These are phyloP conservation scores for Endocalyx cinctus DNA, from an alignment of 2,329 filamentous ascomycete species.

Conservation along the genomic window DNA sequence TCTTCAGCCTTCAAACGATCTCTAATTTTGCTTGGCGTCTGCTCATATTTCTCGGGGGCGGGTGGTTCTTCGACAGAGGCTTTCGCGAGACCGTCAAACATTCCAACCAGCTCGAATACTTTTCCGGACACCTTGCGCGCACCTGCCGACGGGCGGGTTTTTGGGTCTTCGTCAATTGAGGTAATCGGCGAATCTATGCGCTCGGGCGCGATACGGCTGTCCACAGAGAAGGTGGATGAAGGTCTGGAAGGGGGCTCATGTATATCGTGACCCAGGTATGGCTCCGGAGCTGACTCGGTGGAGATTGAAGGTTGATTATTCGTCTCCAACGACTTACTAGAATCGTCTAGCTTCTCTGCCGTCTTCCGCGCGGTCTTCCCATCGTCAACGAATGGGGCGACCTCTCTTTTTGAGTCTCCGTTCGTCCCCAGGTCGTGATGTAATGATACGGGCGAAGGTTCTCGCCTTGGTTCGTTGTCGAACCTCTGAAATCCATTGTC, in stretches of 20 bases:
- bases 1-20: conserved; percentile 6
- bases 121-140: conserved; percentile 35
- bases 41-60: conserved; percentile 6
- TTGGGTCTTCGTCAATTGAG: conserved; percentile 38
- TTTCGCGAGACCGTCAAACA: conserved; percentile 42
- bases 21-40: conserved; percentile 3
- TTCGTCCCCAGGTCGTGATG: too few species aligned
- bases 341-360: too few species aligned
- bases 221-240: conserved; percentile 22
- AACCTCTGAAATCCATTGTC: too few species aligned
- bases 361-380: too few species aligned
- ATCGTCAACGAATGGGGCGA: too few species aligned
- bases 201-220: conserved; percentile 24
- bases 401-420: too few species aligned
- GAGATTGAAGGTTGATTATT: conserved; percentile 2
- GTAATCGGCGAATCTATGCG: conserved; percentile 40
- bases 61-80: conserved; percentile 22
- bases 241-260: conserved; percentile 20
- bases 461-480: too few species aligned
- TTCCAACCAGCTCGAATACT: conserved; percentile 46
- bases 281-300: conserved; percentile 2
- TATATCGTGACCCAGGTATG: conserved; percentile 9
- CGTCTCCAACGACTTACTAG: conserved; percentile 1
- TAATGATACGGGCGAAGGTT: too few species aligned
- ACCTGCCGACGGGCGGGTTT: conserved; percentile 14